These are phyloP conservation scores for Colletotrichum sp. DNA, from an alignment of 2,329 filamentous ascomycete species.

Conservation along the genomic window DNA sequence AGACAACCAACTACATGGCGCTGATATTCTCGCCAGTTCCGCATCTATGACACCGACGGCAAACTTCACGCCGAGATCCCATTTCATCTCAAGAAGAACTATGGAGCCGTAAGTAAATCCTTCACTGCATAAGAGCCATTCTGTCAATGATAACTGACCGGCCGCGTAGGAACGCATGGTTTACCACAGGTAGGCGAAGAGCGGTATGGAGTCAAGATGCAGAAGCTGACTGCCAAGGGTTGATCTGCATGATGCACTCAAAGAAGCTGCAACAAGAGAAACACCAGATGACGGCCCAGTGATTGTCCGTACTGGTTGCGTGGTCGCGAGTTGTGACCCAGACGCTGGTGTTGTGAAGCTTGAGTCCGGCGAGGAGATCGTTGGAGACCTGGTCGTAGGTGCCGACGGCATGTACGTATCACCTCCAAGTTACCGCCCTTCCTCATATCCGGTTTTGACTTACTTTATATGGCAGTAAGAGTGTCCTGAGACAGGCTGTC, in stretches of 20 bases:
- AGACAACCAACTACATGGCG: accelerated
- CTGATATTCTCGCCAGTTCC: constrained; percentile 25
- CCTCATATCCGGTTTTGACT: background rate
- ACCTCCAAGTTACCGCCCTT: accelerated
- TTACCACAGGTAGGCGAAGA: constrained; percentile 38
- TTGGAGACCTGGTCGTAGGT: constrained; percentile 37
- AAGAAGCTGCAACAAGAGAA: constrained; percentile 25
- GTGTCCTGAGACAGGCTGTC: constrained; percentile 19
- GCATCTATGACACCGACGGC: constrained; percentile 28
- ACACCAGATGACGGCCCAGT: constrained; percentile 28
- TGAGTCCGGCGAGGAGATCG: constrained; percentile 31
- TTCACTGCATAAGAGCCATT: background rate
- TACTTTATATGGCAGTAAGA: background rate
- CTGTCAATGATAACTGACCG: background rate
- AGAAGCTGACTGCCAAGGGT: background rate
- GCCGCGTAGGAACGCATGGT: constrained; percentile 35
- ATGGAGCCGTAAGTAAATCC: constrained; percentile 29
- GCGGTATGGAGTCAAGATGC: background rate
- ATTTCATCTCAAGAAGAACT: constrained; percentile 29
- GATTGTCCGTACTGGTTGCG: constrained; percentile 27
- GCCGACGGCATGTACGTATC: constrained; percentile 37
- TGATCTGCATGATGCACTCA: constrained; percentile 39
- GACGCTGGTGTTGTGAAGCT: constrained; percentile 37
- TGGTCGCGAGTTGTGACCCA: constrained; percentile 42
- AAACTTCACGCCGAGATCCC: constrained; percentile 32